These are phyloP conservation scores for Hemerocallis citrina DNA, from an alignment of 106 monocot genomes.

Conservation along the genomic window DNA sequence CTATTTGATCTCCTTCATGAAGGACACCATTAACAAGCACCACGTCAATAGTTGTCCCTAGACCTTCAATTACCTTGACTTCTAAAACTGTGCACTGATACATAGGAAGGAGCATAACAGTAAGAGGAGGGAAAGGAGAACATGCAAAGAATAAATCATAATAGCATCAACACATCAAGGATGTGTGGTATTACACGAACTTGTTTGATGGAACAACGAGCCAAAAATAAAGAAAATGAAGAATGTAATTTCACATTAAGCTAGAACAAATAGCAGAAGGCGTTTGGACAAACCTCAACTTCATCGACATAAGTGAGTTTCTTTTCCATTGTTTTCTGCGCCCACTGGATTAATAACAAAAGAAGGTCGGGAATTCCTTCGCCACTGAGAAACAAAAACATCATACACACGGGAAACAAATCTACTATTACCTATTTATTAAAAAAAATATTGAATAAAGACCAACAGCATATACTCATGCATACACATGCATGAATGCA, in stretches of 20 bases:
- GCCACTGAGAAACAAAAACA: conserved; percentile 44
- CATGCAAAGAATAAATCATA: too few species aligned
- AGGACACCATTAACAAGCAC: conserved; percentile 90
- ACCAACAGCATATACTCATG: not conserved
- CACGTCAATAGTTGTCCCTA: conserved; percentile 93
- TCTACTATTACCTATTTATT: not conserved
- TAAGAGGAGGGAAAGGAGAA: not conserved
- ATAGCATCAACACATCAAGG: too few species aligned
- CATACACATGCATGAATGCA: not conserved
- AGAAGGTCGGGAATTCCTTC: conserved; percentile 95
- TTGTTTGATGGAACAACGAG: not conserved
- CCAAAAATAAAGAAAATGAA: not conserved
- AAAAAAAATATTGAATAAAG: not conserved
- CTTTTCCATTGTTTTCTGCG: conserved; percentile 94
- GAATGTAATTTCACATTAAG: not conserved
- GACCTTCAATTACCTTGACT: conserved; percentile 94
- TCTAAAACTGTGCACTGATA: conserved; percentile 92
- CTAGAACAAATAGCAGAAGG: not conserved
- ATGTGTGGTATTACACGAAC: too few species aligned
- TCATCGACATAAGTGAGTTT: conserved; percentile 86
- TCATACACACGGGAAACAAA: conserved; percentile 4
- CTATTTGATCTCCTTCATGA: conserved; percentile 95
- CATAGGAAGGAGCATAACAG: conserved; percentile 6
- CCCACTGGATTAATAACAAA: conserved; percentile 79
- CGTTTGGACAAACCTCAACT: conserved; percentile 65